Evolutionary conservation across 2,329 filamentous ascomycete species (phyloP).

Genomic region (Ascochyta lentis): DNA sequence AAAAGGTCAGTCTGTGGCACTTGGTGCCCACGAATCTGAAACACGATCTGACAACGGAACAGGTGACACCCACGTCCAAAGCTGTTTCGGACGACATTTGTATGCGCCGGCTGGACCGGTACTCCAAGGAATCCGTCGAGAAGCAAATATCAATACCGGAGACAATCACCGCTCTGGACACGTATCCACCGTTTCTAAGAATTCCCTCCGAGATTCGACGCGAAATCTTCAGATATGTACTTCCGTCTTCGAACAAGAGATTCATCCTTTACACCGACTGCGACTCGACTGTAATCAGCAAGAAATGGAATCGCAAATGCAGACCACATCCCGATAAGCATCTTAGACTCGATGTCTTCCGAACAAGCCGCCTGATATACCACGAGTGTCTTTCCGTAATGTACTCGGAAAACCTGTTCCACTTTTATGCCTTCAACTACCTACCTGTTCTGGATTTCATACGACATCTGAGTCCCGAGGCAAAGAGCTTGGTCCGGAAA

Average conservation of each 20-base stretch:
- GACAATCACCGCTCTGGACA: constrained; percentile 46
- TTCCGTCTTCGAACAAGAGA: constrained; percentile 50
- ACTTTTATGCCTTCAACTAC: constrained; percentile 51
- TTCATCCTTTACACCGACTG: constrained; percentile 57
- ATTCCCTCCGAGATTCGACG: constrained; percentile 49
- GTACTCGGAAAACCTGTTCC: constrained; percentile 50
- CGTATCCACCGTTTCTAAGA: constrained; percentile 46
- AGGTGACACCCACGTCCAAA: constrained; percentile 40
- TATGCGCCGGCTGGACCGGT: constrained; percentile 31
- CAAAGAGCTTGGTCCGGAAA: constrained; percentile 47
- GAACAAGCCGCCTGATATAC: constrained; percentile 48
- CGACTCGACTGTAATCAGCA: constrained; percentile 47
- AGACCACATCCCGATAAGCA: constrained; percentile 44
- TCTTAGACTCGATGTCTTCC: constrained; percentile 45
- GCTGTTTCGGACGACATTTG: constrained; percentile 35
- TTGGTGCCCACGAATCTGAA: constrained; percentile 8
- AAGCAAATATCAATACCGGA: constrained; percentile 48
- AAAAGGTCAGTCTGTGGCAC: constrained; percentile 39
- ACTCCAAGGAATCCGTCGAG: constrained; percentile 40
- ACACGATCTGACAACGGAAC: constrained; percentile 25
- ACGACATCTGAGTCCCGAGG: constrained; percentile 47
- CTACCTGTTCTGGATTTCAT: constrained; percentile 50
- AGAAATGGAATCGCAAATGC: constrained; percentile 46
- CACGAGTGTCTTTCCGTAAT: constrained; percentile 48
- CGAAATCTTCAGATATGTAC: constrained; percentile 48